Evolutionary conservation across 257 asterid genomes (phyloP), one percentile per base, ranked within the genome.

Genomic region (Striga asiatica): DNA sequence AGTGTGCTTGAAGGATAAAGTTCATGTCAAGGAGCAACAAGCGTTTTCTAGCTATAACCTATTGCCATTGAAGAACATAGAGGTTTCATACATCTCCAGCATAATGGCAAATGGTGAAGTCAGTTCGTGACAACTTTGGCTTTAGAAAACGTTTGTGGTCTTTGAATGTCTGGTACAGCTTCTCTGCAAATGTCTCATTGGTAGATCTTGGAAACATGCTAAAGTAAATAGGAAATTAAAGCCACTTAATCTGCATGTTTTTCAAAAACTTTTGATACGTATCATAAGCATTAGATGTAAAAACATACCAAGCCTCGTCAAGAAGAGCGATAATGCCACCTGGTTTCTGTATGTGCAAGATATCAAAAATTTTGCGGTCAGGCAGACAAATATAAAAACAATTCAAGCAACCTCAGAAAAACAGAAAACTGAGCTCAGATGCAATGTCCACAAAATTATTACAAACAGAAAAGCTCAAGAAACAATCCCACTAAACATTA

Each of bases 141-240:
- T 83, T 83, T 78, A 66, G 62, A 58, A 83, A 76, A 39, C 89
- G 84, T 64, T 83, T 83, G 68, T 83, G 81, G 59, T 78, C 82
- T 66, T 69, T 78, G 59, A 76, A 83, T 18, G 84, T 83, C 71
- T 80, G 86, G 69, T 78, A 83, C 50, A 83, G 78, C 72, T 83
- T 83, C 58, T 81, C 66, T 6, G 80, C 76, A 48, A 83, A 83
- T 46, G 86, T 80, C 61, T 80, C 94, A 45, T 83, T 65, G 16
- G 94, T 83, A 56, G 94, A 83, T 81, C 79, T 76, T 31, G 94
- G 94, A 69, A 83, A 83, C 94, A 83, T 83, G 58, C 94, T 83
- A 74, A 58, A 66, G 50, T 27, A 65, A 35, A 54, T 60, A 46
- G 50, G 43, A 19, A 56, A 52, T 11, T 58, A 58, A 38, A 43